A percentile compares a stretch with the other conserved stretches of the same genome.
These are phyloP conservation scores for Rubia balearica DNA, from an alignment of 305 asterid species.

Conservation along the genomic window DNA sequence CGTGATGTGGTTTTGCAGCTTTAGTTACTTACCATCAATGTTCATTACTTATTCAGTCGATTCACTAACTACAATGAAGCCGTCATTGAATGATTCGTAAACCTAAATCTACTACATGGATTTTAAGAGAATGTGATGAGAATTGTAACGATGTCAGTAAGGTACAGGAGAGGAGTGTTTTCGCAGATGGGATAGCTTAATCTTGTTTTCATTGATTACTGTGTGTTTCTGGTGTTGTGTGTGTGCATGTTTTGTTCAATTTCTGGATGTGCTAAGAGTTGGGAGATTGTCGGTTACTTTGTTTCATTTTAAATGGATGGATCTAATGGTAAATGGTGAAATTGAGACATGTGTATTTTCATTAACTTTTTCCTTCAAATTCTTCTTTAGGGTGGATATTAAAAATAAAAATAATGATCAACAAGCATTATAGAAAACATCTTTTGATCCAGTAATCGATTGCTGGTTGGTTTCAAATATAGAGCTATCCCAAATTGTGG, in stretches of 20 bases:
- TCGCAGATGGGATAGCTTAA: background rate
- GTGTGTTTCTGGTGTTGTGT: conserved; percentile 5
- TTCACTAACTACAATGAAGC: too few species aligned
- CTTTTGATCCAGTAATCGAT: background rate
- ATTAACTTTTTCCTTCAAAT: background rate
- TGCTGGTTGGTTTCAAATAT: background rate
- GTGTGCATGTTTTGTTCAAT: background rate
- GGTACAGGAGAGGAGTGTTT: background rate
- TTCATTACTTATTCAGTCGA: background rate
- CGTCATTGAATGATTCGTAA: background rate
- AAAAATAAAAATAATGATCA: background rate
- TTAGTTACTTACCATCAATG: background rate
- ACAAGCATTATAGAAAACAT: background rate
- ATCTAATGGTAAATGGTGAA: background rate
- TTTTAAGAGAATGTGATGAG: background rate
- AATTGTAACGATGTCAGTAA: too few species aligned
- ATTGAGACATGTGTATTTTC: background rate
- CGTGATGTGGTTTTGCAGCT: background rate
- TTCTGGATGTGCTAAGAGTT: background rate
- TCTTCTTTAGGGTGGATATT: too few species aligned
- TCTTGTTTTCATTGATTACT: background rate
- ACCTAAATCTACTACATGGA: background rate
- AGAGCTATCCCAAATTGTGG: background rate
- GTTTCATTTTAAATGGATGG: background rate
- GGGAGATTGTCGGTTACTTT: background rate